Evolutionary conservation across 306 rosid species (phyloP).

Genomic region (Cicer yamashitae): DNA sequence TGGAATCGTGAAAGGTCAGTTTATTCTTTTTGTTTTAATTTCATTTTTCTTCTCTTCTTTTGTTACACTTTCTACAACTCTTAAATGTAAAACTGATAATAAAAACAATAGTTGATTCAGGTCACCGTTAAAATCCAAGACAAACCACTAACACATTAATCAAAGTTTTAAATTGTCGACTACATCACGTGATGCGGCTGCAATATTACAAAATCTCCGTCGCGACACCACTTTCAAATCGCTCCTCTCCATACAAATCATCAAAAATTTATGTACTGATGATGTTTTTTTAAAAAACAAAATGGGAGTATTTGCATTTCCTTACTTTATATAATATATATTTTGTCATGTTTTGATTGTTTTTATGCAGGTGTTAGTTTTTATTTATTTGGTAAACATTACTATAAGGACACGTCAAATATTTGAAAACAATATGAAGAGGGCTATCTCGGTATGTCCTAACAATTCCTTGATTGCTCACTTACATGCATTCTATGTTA

Average conservation of each 20-base stretch:
- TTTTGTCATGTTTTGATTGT: not conserved
- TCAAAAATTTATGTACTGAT: no score
- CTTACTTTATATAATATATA: not conserved
- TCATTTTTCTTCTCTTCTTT: not conserved
- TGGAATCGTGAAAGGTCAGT: constrained; percentile 4
- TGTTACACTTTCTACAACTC: not conserved
- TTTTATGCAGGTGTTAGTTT: constrained; percentile 16
- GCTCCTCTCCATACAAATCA: no score
- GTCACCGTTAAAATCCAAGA: not conserved
- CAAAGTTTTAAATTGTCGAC: no score
- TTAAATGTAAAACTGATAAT: not conserved
- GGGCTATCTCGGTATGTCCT: constrained; percentile 34
- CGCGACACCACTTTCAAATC: no score
- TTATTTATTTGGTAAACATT: constrained; percentile 1
- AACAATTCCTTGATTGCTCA: constrained; percentile 3
- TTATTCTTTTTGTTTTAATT: not conserved
- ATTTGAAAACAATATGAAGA: constrained; percentile 34
- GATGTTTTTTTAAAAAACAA: no score
- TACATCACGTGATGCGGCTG: no score
- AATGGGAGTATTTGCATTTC: not conserved
- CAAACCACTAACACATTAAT: not conserved
- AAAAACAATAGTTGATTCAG: not conserved
- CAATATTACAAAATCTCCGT: no score
- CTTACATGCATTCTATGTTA: not conserved
- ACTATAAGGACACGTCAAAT: not conserved